Evolutionary conservation across 176 grass and related monocot genomes (phyloP).

Genomic region (Hordeum vulgare): DNA sequence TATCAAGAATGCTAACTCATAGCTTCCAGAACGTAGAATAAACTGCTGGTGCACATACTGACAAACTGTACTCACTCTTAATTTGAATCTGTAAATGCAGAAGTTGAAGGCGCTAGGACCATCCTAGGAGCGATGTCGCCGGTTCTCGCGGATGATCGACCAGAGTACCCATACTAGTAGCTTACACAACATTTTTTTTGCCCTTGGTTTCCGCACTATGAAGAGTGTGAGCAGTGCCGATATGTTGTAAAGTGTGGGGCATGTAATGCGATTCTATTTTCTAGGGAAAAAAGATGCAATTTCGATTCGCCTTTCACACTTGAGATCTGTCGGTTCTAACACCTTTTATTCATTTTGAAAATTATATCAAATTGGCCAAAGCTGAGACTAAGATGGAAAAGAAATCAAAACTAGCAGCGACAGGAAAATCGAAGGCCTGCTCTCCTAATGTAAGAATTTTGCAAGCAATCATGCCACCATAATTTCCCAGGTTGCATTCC

Average conservation of each 20-base stretch:
- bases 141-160: neutral
- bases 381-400: no score
- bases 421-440: no score
- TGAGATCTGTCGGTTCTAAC: neutral
- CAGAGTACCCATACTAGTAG: neutral
- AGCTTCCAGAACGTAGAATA: no score
- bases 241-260: neutral
- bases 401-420: no score
- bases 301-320: neutral
- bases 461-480: no score
- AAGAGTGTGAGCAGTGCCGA: neutral
- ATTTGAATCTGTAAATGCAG: constrained; percentile 41
- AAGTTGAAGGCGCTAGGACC: constrained; percentile 68
- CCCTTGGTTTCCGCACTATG: neutral
- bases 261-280: neutral
- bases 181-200: neutral
- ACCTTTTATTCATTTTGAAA: no score
- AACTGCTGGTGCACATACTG: neutral
- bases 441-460: no score
- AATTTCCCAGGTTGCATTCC: no score
- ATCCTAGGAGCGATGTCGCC: constrained; percentile 1
- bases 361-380: no score
- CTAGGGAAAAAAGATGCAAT: neutral
- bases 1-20: no score
- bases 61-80: neutral